Evolutionary conservation across 768 basidiomycete genomes (phyloP).

Genomic region (Boletus rex-veris): DNA sequence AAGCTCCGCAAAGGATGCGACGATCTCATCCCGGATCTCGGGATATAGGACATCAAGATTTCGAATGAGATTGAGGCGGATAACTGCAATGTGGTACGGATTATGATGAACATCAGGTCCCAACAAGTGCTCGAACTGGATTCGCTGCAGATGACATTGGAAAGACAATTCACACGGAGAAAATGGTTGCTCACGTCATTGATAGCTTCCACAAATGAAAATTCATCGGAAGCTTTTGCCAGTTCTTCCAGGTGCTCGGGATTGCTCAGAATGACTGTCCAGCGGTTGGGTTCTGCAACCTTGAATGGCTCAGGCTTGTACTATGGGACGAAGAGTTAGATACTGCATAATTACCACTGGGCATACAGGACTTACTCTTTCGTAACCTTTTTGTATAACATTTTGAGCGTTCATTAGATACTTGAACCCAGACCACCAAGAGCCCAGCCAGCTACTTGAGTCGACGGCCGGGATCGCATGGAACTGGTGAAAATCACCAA

Average conservation of each 20-base stretch:
- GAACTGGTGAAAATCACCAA: not conserved
- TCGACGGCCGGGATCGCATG: not conserved
- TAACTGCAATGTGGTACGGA: constrained; percentile 29
- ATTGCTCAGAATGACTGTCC: not conserved
- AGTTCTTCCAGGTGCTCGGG: not conserved
- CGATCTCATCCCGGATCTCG: constrained; percentile 44
- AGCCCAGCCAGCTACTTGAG: not conserved
- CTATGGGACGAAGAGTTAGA: not conserved
- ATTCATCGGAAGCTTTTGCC: not conserved
- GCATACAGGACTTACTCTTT: not conserved
- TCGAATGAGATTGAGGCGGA: constrained; percentile 28
- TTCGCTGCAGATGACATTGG: constrained; percentile 20
- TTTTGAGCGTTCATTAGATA: not conserved
- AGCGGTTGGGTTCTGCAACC: not conserved
- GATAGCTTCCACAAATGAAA: constrained; percentile 17
- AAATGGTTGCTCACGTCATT: constrained; percentile 28
- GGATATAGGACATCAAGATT: constrained; percentile 38
- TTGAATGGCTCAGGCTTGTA: not conserved
- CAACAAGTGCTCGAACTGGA: constrained; percentile 39
- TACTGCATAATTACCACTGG: not conserved
- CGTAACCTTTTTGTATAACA: not conserved
- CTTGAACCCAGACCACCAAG: not conserved
- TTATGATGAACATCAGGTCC: constrained; percentile 29
- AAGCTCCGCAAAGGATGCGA: constrained; percentile 37
- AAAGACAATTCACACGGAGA: not conserved